Percentiles rank a stretch among this genome's conserved stretches.
Evolutionary conservation across 192 early-diverging fungal species (phyloP).

Genomic region (Mortierella hygrophila): DNA sequence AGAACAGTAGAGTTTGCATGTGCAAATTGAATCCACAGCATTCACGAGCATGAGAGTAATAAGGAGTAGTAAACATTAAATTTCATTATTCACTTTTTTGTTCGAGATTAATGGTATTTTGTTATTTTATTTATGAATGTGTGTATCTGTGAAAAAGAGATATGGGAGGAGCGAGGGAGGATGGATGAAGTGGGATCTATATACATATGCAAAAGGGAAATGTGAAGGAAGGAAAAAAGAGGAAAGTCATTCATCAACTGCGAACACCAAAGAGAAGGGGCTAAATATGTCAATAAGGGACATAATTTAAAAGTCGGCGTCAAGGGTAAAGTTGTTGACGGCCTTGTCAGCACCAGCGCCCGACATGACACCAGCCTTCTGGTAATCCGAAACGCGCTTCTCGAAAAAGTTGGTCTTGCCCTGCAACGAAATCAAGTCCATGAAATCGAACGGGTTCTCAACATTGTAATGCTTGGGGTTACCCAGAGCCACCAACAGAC

Average conservation of each 20-base stretch:
- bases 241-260: background rate
- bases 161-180: background rate
- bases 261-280: background rate
- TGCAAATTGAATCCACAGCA: too few species aligned
- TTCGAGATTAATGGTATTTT: background rate
- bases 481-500: slow-evolving; percentile 90
- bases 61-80: too few species aligned
- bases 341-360: slow-evolving; percentile 61
- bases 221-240: too few species aligned
- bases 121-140: background rate
- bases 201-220: background rate
- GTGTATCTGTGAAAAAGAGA: background rate
- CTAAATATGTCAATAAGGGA: background rate
- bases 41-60: too few species aligned
- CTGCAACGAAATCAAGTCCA: slow-evolving; percentile 97
- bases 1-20: too few species aligned
- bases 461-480: slow-evolving; percentile 84
- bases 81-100: too few species aligned
- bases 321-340: slow-evolving; percentile 79
- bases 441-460: slow-evolving; percentile 97
- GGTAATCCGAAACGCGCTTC: slow-evolving; percentile 96
- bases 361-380: slow-evolving; percentile 88
- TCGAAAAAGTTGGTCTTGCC: slow-evolving; percentile 99
- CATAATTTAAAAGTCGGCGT: slow-evolving; percentile 77
- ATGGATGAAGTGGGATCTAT: background rate